Base-by-base conservation (phyloP, 1,284 basidiomycete species). In the Xerocomus amazonicus region DNA sequence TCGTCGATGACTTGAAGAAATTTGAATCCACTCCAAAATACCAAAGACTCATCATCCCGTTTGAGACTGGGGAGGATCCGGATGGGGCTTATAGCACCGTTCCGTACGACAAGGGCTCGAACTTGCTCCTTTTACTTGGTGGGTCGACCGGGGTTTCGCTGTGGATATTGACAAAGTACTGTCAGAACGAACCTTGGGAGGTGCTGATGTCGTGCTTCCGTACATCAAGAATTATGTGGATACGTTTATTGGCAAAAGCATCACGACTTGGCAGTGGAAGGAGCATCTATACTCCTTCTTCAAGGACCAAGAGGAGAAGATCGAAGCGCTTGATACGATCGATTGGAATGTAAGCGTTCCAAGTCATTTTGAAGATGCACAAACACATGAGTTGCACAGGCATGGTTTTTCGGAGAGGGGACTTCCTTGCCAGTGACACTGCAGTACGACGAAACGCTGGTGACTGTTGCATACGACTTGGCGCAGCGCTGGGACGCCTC, bases 221-320 rank as follows among this genome's bases (percentile, higher is more conserved):
- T 95, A 94, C 58, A 79, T 89, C 32, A 80, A 78, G 56, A 81
- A 90, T 63, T 94, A 93, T 67, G 89, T 95, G 54, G 75, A 79
- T 47, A 84, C 81, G 0, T 92, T 86, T 69, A 80, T 79, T 55
- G 88, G 92, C 13, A 81, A 86, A 64, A 90, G 90, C 54, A 91
- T 98, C 65, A 89, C 87, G 13, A 97, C 93, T 0, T 74, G 83
- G 34, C 81, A 96, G 59, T 98, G 94, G 93, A 87, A 90, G 61
- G 73, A 39, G 2, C 38, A 39, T 39, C n/a, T 39, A 28, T 39
- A 39, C 14, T 6, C 13, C 13, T 39, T 27, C 38, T 39, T 39
- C 7, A 39, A 39, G 23, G 26, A 28, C 26, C 9, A 26, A 38
- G 19, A 38, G 23, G 37, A 38, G 12, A 38, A 38, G 37, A 31